Conservation (phyloP, 306 rosid genomes). For the Quercus ilex region DNA sequence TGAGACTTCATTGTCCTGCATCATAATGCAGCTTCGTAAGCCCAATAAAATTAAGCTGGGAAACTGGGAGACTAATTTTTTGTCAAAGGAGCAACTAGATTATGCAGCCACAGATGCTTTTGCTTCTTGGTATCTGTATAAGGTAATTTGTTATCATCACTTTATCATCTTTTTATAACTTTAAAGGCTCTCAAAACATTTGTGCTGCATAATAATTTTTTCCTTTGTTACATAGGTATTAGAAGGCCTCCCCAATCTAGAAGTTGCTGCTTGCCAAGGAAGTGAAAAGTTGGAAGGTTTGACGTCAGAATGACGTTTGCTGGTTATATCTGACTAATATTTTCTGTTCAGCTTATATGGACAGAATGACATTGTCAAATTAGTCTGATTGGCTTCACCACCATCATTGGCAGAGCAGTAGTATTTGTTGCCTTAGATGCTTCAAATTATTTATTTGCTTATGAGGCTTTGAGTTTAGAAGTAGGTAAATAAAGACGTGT, state of each 20-base stretch:
- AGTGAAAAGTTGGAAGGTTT: conserved; percentile 15
- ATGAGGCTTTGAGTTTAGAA: neutral
- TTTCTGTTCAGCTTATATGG: neutral
- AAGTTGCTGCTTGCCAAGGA: conserved; percentile 13
- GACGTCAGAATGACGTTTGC: conserved; percentile 19
- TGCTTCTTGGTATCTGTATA: conserved; percentile 75
- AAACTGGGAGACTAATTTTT: conserved; percentile 69
- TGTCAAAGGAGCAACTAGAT: conserved; percentile 63
- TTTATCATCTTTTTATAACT: neutral
- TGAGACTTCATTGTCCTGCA: no score
- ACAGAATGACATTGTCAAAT: neutral
- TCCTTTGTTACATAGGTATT: conserved; percentile 44
- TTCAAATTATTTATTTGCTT: neutral
- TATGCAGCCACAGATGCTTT: conserved; percentile 95
- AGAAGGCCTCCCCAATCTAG: conserved; percentile 47
- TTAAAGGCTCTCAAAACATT: neutral
- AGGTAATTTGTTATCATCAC: conserved; percentile 41
- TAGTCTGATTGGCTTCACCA: neutral
- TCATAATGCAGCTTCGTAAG: conserved; percentile 63
- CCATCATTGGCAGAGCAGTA: neutral
- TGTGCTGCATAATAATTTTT: neutral
- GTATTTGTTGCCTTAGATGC: neutral
- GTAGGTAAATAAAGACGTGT: no score
- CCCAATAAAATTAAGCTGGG: conserved; percentile 59
- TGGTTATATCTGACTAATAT: neutral